A percentile compares a stretch with the other conserved stretches of the same genome.
Evolutionary conservation across 192 early-diverging fungal species (phyloP).

Genomic region (Coemansia sp.): DNA sequence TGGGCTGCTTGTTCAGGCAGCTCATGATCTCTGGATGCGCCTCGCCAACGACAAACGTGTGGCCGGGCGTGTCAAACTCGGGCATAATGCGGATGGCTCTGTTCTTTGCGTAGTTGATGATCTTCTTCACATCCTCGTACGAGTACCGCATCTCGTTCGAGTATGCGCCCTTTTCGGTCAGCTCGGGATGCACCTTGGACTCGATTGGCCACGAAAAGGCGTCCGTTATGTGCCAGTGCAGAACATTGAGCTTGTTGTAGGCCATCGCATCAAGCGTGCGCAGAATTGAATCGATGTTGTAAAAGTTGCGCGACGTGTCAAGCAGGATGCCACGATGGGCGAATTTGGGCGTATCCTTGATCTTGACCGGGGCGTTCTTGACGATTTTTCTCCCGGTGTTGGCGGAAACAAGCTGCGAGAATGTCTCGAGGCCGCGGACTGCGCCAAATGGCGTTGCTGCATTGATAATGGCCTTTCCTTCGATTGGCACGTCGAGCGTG

Average conservation of each 20-base stretch:
- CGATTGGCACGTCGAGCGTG: slow-evolving; percentile 60
- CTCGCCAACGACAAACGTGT: slow-evolving; percentile 61
- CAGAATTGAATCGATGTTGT: slow-evolving; percentile 60
- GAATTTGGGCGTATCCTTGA: slow-evolving; percentile 64
- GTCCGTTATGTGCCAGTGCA: slow-evolving; percentile 75
- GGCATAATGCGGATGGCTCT: slow-evolving; percentile 84
- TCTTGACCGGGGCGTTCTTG: slow-evolving; percentile 60
- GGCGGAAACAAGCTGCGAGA: slow-evolving; percentile 70
- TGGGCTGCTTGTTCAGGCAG: slow-evolving; percentile 64
- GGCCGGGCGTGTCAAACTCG: slow-evolving; percentile 85
- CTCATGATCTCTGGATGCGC: slow-evolving; percentile 63
- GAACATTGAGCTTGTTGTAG: slow-evolving; percentile 75
- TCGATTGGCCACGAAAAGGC: slow-evolving; percentile 73
- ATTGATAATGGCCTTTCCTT: slow-evolving; percentile 57
- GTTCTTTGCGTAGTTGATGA: slow-evolving; percentile 73
- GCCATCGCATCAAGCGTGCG: slow-evolving; percentile 67
- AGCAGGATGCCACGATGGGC: slow-evolving; percentile 69
- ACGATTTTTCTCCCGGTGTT: slow-evolving; percentile 55
- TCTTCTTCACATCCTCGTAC: slow-evolving; percentile 65
- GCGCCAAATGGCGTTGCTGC: slow-evolving; percentile 69
- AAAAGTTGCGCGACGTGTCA: slow-evolving; percentile 73
- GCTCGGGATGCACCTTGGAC: slow-evolving; percentile 64
- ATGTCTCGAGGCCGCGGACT: slow-evolving; percentile 70
- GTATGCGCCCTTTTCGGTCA: slow-evolving; percentile 67
- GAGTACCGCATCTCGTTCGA: slow-evolving; percentile 66